Base-by-base conservation (phyloP, 2,329 filamentous ascomycete genomes). In the Penicillium sp. region DNA sequence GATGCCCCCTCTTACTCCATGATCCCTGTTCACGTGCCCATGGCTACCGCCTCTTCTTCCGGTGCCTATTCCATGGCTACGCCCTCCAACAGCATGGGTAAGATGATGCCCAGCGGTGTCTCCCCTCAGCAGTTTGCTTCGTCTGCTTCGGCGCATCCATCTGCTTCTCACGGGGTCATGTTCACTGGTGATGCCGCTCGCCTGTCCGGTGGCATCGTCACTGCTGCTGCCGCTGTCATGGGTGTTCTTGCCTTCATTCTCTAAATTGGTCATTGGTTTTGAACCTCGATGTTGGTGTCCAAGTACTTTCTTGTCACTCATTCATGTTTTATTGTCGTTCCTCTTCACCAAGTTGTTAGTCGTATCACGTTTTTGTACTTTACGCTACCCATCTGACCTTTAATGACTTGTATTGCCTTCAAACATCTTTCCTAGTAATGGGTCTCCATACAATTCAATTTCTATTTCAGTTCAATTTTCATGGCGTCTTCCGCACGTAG, bases 21-120 rank as follows among this genome's bases (percentile, higher is more conserved):
- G 59, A 61, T 68, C 45, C 58, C 64, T 2, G 62, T 68, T 4
- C 51, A 60, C 18, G 62, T 68, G 0, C 62, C 64, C 14, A 42
- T 48, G 41, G 53, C 53, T 3, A 55, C 44, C 8, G 52, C 61
- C 1, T 36, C 46, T 16, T 52, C 45, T 5, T 55, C 29, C 3
- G 46, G n/a, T 14, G 37, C 33, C 13, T 64, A 62, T 47, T 46
- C 61, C 56, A 50, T 56, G 64, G 53, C 62, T 3, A 60, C 66
- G 1, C 64, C 66, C 22, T 68, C 62, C 1, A 52, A 44, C 5
- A 61, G 51, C 39, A 19, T 31, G 13, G 47, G 42, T 11, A 28
- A 39, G 11, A 39, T 34, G 28, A 16, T 75, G 14, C 77, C 76
- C 25, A 68, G 66, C 38, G 75, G 76, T 45, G 74, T 72, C n/a